These are phyloP conservation scores for Sugiyamaella lignohabitans DNA, from an alignment of 805 yeast genomes.

Conservation along the genomic window DNA sequence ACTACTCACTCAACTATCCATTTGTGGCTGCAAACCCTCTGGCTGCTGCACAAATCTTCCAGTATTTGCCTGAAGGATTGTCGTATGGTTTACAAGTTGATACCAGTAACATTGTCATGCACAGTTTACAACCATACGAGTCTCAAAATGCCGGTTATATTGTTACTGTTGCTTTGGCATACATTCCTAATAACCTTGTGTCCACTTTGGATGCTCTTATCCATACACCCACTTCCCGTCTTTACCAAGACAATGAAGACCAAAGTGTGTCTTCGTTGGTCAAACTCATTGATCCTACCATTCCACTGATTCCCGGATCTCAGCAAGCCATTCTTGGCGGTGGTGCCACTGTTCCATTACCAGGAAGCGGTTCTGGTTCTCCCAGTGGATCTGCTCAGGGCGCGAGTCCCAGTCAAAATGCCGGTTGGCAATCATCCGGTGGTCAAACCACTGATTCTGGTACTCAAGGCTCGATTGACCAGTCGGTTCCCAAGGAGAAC, in stretches of 20 bases:
- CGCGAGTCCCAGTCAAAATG: neutral
- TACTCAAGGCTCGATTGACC: constrained; percentile 31
- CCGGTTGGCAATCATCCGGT: constrained; percentile 6
- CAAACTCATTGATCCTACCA: constrained; percentile 61
- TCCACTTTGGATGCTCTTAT: constrained; percentile 45
- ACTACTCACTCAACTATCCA: constrained; percentile 71
- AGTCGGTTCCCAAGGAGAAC: constrained; percentile 19
- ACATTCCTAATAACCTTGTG: constrained; percentile 58
- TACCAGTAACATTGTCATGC: constrained; percentile 45
- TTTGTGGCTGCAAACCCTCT: constrained; percentile 68
- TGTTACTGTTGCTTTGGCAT: constrained; percentile 83
- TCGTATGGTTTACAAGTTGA: constrained; percentile 49
- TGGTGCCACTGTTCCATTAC: neutral
- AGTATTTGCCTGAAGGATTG: constrained; percentile 73
- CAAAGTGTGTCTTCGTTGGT: constrained; percentile 53
- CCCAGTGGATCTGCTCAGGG: constrained; percentile 13
- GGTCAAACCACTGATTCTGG: constrained; percentile 10
- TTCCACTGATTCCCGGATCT: constrained; percentile 37
- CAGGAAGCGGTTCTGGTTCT: constrained; percentile 26
- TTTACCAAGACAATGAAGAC: constrained; percentile 53
- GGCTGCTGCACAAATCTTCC: constrained; percentile 78
- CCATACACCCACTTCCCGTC: constrained; percentile 43
- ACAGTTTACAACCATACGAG: constrained; percentile 68
- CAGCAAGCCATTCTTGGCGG: constrained; percentile 5
- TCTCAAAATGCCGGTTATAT: constrained; percentile 52